A percentile compares a stretch with the other conserved stretches of the same genome.
Conservation (phyloP, 2,329 filamentous ascomycete genomes). For the Fusarium penzigii region DNA sequence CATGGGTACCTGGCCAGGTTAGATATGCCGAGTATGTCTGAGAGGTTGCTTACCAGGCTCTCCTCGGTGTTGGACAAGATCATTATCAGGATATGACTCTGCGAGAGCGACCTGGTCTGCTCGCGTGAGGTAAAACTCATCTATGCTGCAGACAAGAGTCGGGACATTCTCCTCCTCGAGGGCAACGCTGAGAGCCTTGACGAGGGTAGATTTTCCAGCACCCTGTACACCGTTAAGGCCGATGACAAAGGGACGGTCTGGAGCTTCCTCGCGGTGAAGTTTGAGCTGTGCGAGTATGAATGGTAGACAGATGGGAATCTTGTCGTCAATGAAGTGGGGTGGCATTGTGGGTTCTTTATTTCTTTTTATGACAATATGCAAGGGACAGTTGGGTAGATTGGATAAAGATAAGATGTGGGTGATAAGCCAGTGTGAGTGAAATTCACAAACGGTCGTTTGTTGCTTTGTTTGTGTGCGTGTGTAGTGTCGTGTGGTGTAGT, state of each 20-base stretch:
- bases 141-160: conserved; percentile 76
- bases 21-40: not conserved
- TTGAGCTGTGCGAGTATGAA: conserved; percentile 68
- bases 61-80: conserved; percentile 77
- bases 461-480: not conserved
- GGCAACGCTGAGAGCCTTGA: conserved; percentile 62
- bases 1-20: conserved; percentile 59
- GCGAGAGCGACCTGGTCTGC: conserved; percentile 67
- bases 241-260: conserved; percentile 69
- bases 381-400: no score
- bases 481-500: not conserved
- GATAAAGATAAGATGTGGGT: not conserved
- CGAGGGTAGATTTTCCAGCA: conserved; percentile 88
- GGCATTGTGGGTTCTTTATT: conserved; percentile 24
- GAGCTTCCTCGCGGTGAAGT: conserved; percentile 42
- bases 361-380: not conserved
- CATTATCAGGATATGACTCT: conserved; percentile 66
- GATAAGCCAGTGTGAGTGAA: not conserved
- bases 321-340: conserved; percentile 67
- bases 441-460: not conserved
- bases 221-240: conserved; percentile 92
- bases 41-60: conserved; percentile 60
- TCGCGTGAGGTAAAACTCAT: conserved; percentile 85
- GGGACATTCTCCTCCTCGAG: conserved; percentile 60
- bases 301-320: conserved; percentile 73